A percentile compares a stretch with the other conserved stretches of the same genome.
Conservation (phyloP, 257 asterid species). For the Henckelia pumila region DNA sequence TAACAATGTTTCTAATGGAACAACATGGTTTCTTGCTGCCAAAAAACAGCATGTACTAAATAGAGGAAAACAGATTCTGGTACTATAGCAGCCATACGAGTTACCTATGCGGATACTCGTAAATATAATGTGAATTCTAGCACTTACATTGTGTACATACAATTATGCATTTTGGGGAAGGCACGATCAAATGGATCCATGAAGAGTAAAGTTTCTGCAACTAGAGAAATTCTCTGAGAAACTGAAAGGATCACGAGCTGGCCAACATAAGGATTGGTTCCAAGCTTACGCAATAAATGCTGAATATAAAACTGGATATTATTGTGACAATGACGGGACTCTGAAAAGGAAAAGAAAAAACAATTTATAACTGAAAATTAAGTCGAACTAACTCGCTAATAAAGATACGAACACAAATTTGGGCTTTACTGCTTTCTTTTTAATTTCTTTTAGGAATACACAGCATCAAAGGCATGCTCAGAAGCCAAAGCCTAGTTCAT, state of each 20-base stretch:
- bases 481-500: neutral
- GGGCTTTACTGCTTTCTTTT: neutral
- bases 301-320: conserved; percentile 56
- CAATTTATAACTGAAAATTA: conserved; percentile 11
- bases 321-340: conserved; percentile 31
- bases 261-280: conserved; percentile 71
- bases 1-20: neutral
- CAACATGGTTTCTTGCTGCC: too few species aligned
- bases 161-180: conserved; percentile 65
- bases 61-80: neutral
- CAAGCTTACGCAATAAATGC: conserved; percentile 86
- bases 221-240: conserved; percentile 73
- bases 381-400: conserved; percentile 4
- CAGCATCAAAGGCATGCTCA: conserved; percentile 3
- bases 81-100: neutral
- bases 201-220: conserved; percentile 79
- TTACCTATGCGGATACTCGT: neutral
- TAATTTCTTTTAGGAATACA: conserved; percentile 13
- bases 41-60: too few species aligned
- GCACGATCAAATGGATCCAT: conserved; percentile 85
- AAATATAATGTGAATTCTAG: conserved; percentile 1
- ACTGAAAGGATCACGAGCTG: conserved; percentile 73
- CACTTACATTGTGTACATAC: conserved; percentile 78
- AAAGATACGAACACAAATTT: neutral
- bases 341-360: conserved; percentile 36